A percentile compares a stretch with the other conserved stretches of the same genome.
Conservation (phyloP, 106 monocot genomes). For the Narthecium ossifragum region DNA sequence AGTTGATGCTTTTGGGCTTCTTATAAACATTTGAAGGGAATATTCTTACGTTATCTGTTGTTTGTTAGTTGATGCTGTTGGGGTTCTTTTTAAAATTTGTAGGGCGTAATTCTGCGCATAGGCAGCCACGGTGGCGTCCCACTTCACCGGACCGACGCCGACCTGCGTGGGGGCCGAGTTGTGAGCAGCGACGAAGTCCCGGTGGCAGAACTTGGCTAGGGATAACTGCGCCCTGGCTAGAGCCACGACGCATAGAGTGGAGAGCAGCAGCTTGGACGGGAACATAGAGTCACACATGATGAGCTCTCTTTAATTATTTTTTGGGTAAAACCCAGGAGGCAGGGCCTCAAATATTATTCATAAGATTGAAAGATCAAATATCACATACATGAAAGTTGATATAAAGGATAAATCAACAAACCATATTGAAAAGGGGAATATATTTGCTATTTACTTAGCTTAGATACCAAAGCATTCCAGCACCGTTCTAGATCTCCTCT, state of each 20-base stretch:
- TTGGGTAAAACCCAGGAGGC: no score
- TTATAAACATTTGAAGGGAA: background rate
- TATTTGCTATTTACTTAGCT: no score
- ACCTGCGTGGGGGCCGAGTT: background rate
- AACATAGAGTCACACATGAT: background rate
- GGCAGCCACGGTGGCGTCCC: background rate
- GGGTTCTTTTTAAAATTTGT: no score
- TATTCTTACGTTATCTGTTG: background rate
- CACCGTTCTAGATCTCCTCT: no score
- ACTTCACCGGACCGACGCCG: background rate
- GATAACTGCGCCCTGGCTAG: background rate
- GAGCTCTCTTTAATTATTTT: background rate
- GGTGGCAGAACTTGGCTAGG: background rate
- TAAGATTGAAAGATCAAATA: no score
- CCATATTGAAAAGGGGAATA: no score
- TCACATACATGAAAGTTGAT: no score
- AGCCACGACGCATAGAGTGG: background rate
- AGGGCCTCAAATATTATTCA: no score
- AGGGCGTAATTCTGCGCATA: conserved; percentile 1
- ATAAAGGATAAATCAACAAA: no score
- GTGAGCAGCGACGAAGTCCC: background rate
- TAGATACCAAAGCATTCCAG: no score
- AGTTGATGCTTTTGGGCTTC: background rate
- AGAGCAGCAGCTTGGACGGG: background rate
- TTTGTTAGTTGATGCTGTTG: no score